Evolutionary conservation across 169 alveolate species (phyloP), one percentile per base, ranked within the genome.

Genomic region (Eimeria nieschulzi): DNA sequence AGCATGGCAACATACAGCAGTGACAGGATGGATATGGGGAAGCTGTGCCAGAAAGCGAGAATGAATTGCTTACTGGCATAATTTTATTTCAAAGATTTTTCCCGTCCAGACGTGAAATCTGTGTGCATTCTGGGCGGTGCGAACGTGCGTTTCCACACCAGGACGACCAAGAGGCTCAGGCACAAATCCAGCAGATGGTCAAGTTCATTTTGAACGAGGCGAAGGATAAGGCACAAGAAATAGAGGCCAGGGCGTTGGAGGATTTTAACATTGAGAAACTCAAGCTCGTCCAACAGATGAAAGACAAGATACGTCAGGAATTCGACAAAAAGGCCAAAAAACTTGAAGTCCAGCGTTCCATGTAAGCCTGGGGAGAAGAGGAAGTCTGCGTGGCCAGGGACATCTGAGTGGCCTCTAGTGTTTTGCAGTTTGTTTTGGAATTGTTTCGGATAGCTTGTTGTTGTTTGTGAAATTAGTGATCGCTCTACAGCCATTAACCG

Each of bases 151-250:
- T 25, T 23, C 33, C 71, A 55, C 56, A 53, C 21, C 91, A 85
- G 99, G 98, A 96, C 93, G 99, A 97, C 92, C 94, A 94, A 46
- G 99, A 97, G 75, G 98, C 99, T 78, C 98, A 96, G 92, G 94
- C 95, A 70, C 99, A 97, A 92, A 97, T 97, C 79, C 97, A 96
- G 93, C 99, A 97, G 92, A 97, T 97, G 99, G 98, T 97, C 26
- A 96, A 95, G 95, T 97, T 97, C 97, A 97, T 97, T 92, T 92
- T 97, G 73, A 97, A 97, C 92, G 99, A 97, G 90, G 99, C 99
- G 26, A 96, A 96, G 91, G 99, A 97, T 94, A 97, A 97, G 85
- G 98, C 99, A 1, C 97, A 96, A 90, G 98, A 97, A 92, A 97
- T 97, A 39, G 99, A 97, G 82, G 98, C 99, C 9, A 96, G 97